phyloP scores from a whole-genome alignment of 2,329 filamentous ascomycete genomes.

The Talaromyces sp. region DNA sequence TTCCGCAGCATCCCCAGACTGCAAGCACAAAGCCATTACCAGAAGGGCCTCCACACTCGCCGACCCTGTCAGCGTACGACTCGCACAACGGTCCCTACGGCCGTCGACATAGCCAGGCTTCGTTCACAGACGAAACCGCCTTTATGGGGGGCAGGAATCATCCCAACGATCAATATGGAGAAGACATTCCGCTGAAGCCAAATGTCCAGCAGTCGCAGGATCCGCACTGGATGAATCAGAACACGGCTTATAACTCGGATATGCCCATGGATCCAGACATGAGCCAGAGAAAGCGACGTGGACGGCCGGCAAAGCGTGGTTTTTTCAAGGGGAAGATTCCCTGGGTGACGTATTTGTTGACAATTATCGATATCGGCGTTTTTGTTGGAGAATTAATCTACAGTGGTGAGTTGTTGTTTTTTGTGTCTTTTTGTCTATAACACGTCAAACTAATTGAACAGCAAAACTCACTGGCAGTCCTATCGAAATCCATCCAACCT shows the following conservation, averaged over 20 bases:
- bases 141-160: constrained; percentile 26
- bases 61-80: constrained; percentile 34
- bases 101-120: constrained; percentile 33
- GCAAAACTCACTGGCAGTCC: constrained; percentile 67
- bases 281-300: constrained; percentile 11
- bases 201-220: constrained; percentile 27
- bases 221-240: constrained; percentile 39
- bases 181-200: constrained; percentile 39
- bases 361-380: constrained; percentile 70
- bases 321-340: constrained; percentile 58
- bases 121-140: constrained; percentile 30
- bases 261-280: constrained; percentile 19
- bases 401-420: constrained; percentile 74
- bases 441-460: background rate
- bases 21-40: background rate
- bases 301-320: constrained; percentile 27
- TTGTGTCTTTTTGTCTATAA: too few species aligned
- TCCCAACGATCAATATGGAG: constrained; percentile 34
- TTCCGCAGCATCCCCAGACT: constrained; percentile 21
- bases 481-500: constrained; percentile 67
- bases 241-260: constrained; percentile 42
- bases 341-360: constrained; percentile 78
- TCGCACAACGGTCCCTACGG: constrained; percentile 39
- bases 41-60: background rate
- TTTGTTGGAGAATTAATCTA: constrained; percentile 86